phyloP scores from a whole-genome alignment of 2,329 filamentous ascomycete genomes.

The Apiospora saccharicola region DNA sequence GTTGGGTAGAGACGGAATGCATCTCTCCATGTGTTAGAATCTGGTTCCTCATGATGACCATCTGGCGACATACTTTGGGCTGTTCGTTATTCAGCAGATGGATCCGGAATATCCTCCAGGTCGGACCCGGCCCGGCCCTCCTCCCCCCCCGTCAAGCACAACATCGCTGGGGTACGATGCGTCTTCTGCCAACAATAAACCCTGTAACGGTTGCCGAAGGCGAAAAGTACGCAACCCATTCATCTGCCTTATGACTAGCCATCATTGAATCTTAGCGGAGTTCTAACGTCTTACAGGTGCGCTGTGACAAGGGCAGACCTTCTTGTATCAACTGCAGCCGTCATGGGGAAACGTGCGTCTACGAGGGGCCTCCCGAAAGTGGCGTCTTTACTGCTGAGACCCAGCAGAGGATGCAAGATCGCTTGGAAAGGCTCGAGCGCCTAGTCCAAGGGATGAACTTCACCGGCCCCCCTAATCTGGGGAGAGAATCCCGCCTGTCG shows the following conservation, averaged over 20 bases:
- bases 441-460: constrained; percentile 23
- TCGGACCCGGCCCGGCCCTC: constrained; percentile 11
- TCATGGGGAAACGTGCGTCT: constrained; percentile 23
- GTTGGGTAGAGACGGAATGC: neutral
- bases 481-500: constrained; percentile 9
- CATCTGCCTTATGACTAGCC: constrained; percentile 19
- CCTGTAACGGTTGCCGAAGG: constrained; percentile 22
- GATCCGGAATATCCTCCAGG: constrained; percentile 15
- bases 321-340: constrained; percentile 23
- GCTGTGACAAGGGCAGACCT: constrained; percentile 23
- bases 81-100: constrained; percentile 1
- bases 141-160: constrained; percentile 1
- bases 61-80: neutral
- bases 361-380: constrained; percentile 18
- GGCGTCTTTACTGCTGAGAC: constrained; percentile 18
- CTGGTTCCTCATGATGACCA: neutral
- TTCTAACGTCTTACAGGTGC: constrained; percentile 20
- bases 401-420: constrained; percentile 24
- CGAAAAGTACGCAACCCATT: constrained; percentile 5
- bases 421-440: constrained; percentile 22
- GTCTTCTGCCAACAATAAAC: constrained; percentile 21
- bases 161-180: neutral
- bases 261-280: neutral
- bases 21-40: neutral
- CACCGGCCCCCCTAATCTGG: neutral